Percentiles rank a stretch among this genome's conserved stretches.
Evolutionary conservation across 805 yeast species (phyloP).

Genomic region (Hanseniaspora lindneri): DNA sequence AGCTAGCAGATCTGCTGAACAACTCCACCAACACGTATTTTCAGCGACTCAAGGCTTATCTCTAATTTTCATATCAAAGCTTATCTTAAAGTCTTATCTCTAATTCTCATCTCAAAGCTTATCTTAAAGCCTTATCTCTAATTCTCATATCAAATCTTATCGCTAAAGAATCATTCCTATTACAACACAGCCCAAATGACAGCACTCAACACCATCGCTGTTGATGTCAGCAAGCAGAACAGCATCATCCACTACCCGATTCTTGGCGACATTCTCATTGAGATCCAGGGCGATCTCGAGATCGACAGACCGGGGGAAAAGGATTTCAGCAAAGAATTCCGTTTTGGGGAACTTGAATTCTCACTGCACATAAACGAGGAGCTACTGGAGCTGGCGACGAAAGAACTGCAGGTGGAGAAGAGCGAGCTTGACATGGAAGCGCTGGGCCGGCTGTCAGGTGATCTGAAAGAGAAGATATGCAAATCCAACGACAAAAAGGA

Average conservation of each 20-base stretch:
- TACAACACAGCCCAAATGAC: background rate
- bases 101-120: too few relatives aligned
- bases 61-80: too few relatives aligned
- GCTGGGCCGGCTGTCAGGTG: slow-evolving; percentile 23
- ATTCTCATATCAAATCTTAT: too few relatives aligned
- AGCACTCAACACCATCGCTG: slow-evolving; percentile 28
- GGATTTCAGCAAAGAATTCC: slow-evolving; percentile 29
- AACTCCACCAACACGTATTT: too few relatives aligned
- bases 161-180: background rate
- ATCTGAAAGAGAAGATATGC: slow-evolving; percentile 17
- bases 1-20: too few relatives aligned
- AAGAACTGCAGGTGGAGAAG: slow-evolving; percentile 18
- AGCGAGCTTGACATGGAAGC: slow-evolving; percentile 20
- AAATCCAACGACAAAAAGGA: slow-evolving; percentile 22
- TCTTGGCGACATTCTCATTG: slow-evolving; percentile 48
- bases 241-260: slow-evolving; percentile 29
- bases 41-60: too few relatives aligned
- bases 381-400: slow-evolving; percentile 14
- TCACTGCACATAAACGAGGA: slow-evolving; percentile 36
- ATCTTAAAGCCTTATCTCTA: too few relatives aligned
- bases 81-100: too few relatives aligned
- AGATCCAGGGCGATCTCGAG: slow-evolving; percentile 63
- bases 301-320: slow-evolving; percentile 32
- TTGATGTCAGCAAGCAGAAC: background rate
- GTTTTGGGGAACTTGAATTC: slow-evolving; percentile 27